These are phyloP conservation scores for Plasmodium ovale DNA, from an alignment of 169 alveolate species.

Conservation along the genomic window DNA sequence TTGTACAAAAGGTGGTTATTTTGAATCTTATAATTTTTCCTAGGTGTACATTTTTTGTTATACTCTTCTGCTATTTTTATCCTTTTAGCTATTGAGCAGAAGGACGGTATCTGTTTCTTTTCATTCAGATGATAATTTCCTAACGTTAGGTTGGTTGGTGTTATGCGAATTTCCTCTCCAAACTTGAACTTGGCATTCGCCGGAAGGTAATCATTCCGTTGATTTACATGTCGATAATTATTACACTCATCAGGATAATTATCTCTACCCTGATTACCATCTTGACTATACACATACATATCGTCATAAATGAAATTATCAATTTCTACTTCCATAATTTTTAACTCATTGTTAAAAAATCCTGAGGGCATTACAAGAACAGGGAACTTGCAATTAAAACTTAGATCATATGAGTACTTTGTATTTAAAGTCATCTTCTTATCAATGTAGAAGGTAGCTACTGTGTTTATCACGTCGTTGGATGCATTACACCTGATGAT, in stretches of 20 bases:
- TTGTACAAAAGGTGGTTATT: slow-evolving; percentile 9
- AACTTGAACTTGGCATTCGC: slow-evolving; percentile 16
- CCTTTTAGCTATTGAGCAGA: background rate
- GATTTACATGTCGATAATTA: background rate
- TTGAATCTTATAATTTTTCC: slow-evolving; percentile 15
- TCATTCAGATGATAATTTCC: background rate
- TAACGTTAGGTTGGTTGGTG: slow-evolving; percentile 18
- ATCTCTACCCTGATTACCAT: background rate
- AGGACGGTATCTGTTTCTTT: slow-evolving; percentile 11
- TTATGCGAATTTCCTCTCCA: slow-evolving; percentile 16
- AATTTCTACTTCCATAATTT: slow-evolving; percentile 28
- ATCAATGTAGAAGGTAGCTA: slow-evolving; percentile 52
- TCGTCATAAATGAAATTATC: slow-evolving; percentile 41
- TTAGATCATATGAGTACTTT: slow-evolving; percentile 44
- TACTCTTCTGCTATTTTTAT: slow-evolving; percentile 42
- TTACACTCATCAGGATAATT: background rate
- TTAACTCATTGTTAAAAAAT: slow-evolving; percentile 44
- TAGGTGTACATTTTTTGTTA: slow-evolving; percentile 6
- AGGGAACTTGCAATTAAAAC: slow-evolving; percentile 19
- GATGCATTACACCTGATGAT: slow-evolving; percentile 16
- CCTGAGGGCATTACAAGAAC: slow-evolving; percentile 65
- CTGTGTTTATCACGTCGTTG: slow-evolving; percentile 33
- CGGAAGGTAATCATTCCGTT: slow-evolving; percentile 8
- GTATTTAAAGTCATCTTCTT: slow-evolving; percentile 10
- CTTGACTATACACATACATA: background rate